These are phyloP conservation scores for Cryomyces antarcticus DNA, from an alignment of 495 filamentous ascomycete genomes.

Conservation along the genomic window DNA sequence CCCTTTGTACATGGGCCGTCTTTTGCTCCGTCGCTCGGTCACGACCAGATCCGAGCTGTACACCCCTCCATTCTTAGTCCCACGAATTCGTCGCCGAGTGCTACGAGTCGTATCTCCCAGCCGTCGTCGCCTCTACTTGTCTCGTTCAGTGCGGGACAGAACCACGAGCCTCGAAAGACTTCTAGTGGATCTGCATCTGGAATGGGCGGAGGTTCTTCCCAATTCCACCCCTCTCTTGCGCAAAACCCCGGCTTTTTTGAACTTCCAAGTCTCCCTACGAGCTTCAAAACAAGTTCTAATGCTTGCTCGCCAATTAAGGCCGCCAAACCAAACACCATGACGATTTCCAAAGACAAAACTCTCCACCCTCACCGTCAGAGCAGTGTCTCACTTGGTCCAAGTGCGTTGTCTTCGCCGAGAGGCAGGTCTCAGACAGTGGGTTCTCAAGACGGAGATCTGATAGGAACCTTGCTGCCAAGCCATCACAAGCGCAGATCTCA, in stretches of 20 bases:
- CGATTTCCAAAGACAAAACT: too few relatives aligned
- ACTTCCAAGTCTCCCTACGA: slow-evolving; percentile 34
- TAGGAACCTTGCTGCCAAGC: slow-evolving; percentile 45
- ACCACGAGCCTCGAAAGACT: slow-evolving; percentile 51
- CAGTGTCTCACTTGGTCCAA: slow-evolving; percentile 25
- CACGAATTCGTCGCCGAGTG: slow-evolving; percentile 66
- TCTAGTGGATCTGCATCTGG: slow-evolving; percentile 76
- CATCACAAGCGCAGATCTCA: slow-evolving; percentile 87
- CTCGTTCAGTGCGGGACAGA: slow-evolving; percentile 70
- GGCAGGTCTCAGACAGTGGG: slow-evolving; percentile 84
- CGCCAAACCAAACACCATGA: slow-evolving; percentile 23
- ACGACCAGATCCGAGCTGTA: slow-evolving; percentile 63
- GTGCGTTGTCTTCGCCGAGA: slow-evolving; percentile 34
- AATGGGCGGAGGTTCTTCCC: slow-evolving; percentile 25
- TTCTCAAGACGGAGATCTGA: slow-evolving; percentile 74
- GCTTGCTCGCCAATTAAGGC: slow-evolving; percentile 63
- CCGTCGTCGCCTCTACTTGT: slow-evolving; percentile 88
- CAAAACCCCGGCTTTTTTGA: slow-evolving; percentile 63
- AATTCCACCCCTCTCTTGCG: slow-evolving; percentile 19
- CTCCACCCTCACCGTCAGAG: slow-evolving; percentile 26
- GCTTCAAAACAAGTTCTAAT: slow-evolving; percentile 41
- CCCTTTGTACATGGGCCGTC: slow-evolving; percentile 74
- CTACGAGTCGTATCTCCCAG: slow-evolving; percentile 67
- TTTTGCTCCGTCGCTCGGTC: slow-evolving; percentile 56
- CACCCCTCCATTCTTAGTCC: slow-evolving; percentile 69